Evolutionary conservation across 1,139 yeast species (phyloP).

Genomic region (Suhomyces yuchorum): DNA sequence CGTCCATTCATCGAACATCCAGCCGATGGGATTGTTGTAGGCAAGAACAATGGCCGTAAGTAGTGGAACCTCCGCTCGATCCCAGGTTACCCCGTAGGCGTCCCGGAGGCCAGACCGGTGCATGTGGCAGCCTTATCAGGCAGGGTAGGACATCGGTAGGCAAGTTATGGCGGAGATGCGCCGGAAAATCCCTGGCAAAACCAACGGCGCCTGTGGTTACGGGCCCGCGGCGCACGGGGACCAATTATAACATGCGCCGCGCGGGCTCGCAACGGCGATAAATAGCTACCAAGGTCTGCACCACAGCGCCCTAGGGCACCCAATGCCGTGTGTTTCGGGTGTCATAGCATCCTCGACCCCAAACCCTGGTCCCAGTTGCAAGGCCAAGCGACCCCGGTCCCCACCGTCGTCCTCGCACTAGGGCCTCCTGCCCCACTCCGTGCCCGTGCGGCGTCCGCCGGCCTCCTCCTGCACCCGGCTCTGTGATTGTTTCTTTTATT

Average conservation of each 20-base stretch:
- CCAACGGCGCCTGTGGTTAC: background rate
- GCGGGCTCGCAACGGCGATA: background rate
- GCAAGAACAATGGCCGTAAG: background rate
- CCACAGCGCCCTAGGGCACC: background rate
- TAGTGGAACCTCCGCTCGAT: no score
- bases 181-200: background rate
- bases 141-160: background rate
- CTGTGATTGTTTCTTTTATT: constrained; percentile 9
- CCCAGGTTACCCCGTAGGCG: no score
- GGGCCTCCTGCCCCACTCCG: background rate
- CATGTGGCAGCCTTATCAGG: background rate
- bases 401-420: background rate
- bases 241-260: background rate
- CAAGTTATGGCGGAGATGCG: background rate
- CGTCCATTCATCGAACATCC: background rate
- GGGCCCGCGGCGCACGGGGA: background rate
- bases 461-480: background rate
- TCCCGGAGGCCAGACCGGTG: background rate
- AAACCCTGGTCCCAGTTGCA: background rate
- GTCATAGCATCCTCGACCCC: background rate
- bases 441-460: background rate
- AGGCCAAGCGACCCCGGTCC: background rate
- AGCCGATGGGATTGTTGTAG: background rate
- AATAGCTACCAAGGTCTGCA: background rate
- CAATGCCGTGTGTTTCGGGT: background rate